Percentiles rank a stretch among this genome's conserved stretches.
phyloP scores from a whole-genome alignment of 2,329 filamentous ascomycete species.

The Amesomyces nigricolor region DNA sequence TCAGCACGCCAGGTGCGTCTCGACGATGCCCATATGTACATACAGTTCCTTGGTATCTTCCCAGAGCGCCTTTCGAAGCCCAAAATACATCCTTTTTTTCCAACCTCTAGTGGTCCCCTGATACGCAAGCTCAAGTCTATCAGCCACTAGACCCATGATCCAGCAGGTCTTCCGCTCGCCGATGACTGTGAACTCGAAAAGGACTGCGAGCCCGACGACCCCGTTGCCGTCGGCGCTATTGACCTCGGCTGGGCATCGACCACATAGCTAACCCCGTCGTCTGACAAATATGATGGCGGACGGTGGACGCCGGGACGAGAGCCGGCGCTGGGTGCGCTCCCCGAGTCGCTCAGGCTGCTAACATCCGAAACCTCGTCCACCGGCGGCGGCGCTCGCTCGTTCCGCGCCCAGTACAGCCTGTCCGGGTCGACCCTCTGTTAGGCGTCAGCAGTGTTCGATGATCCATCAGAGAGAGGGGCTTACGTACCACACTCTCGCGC shows the following conservation, averaged over 20 bases:
- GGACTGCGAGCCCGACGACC: constrained; percentile 40
- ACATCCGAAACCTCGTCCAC: constrained; percentile 24
- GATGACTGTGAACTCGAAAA: constrained; percentile 24
- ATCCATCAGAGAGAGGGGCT: background rate
- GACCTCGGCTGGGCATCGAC: constrained; percentile 60
- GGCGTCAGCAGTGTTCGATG: background rate
- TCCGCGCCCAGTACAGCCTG: constrained; percentile 73
- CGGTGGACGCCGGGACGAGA: constrained; percentile 34
- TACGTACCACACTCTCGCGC: constrained; percentile 72
- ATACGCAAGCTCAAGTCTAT: background rate
- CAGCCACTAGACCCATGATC: constrained; percentile 9
- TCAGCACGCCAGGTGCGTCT: too few relatives aligned
- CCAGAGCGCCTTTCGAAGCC: background rate
- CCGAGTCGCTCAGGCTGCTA: constrained; percentile 24
- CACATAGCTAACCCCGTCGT: constrained; percentile 69
- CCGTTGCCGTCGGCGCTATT: constrained; percentile 40
- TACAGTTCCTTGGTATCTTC: too few relatives aligned
- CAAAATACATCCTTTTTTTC: background rate
- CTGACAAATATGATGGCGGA: constrained; percentile 71
- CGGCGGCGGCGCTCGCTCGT: constrained; percentile 35
- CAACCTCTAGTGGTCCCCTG: background rate
- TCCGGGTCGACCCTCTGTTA: constrained; percentile 69
- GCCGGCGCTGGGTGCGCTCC: constrained; percentile 21
- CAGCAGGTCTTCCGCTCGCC: constrained; percentile 34
- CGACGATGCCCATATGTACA: too few relatives aligned